Conservation (phyloP, 2,329 filamentous ascomycete species). For the Rutstroemia sydowiana region DNA sequence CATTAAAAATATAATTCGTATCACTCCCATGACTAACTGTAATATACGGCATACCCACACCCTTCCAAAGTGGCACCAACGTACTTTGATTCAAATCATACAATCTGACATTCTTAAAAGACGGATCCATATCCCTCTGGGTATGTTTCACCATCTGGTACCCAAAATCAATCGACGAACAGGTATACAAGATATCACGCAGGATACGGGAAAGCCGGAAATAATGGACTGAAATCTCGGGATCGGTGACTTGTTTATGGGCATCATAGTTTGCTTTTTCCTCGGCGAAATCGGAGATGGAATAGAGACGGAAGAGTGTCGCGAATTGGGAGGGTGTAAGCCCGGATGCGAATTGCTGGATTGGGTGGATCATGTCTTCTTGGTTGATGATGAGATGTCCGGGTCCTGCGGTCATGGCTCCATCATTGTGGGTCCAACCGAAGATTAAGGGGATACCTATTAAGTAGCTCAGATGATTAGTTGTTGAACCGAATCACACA, state of each 20-base stretch:
- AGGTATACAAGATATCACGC: background rate
- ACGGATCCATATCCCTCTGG: background rate
- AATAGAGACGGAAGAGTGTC: background rate
- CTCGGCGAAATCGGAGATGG: background rate
- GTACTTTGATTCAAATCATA: slow-evolving; percentile 4
- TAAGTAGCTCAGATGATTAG: background rate
- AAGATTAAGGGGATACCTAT: slow-evolving; percentile 1
- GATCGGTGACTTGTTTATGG: background rate
- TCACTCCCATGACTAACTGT: slow-evolving; percentile 9
- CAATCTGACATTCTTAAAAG: background rate
- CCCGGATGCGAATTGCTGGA: background rate
- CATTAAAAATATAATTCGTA: slow-evolving; percentile 12
- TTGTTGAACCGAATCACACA: background rate
- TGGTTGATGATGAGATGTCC: background rate
- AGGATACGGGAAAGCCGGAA: slow-evolving; percentile 1
- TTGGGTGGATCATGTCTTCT: background rate
- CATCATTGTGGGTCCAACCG: slow-evolving; percentile 7
- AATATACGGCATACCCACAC: slow-evolving; percentile 7
- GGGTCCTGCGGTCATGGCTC: slow-evolving; percentile 1
- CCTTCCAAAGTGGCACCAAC: slow-evolving; percentile 5
- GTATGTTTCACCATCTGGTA: slow-evolving; percentile 5
- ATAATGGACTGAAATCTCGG: background rate
- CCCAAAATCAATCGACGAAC: slow-evolving; percentile 1
- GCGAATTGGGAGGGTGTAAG: background rate
- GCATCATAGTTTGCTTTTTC: background rate